Evolutionary conservation across 805 yeast genomes (phyloP), one percentile per base, ranked within the genome.

Genomic region (Yamadazyma insecticola): DNA sequence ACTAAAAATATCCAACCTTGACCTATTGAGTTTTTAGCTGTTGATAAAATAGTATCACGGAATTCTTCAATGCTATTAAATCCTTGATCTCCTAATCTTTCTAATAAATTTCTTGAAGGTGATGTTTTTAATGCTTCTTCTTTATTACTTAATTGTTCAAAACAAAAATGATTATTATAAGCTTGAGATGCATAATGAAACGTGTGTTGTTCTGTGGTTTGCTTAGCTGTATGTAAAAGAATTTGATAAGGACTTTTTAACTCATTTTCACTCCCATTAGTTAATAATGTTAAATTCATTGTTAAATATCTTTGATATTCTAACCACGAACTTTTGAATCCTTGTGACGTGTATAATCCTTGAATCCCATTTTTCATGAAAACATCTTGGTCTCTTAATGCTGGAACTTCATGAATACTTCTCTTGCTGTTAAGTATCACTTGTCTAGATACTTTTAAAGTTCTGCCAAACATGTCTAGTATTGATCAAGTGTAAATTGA

Each of bases 121-220:
- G 49, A 44, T 11, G 70, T 59, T 19, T 45, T 34, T 21, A 43
- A 29, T 5, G 70, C 69, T 24, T 45, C 51, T 4, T 48, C 33
- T 35, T 50, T 49, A 28, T 56, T 53, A 9, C 59, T 44, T 28
- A 80, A 60, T 48, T 82, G 83, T 54, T 81, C 76, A 50, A 88
- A 78, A 48, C 83, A 87, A 30, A 92, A 70, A 60, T 90, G 98
- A 63, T 92, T 92, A 61, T 88, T 89, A 63, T 84, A 90, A 2
- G 88, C 79, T 53, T 84, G 95, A 4, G 96, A 84, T 3, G 97
- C 97, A 50, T 72, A 76, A 60, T 89, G 92, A 69, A 81, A 89
- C n/a, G 75, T 57, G 33, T 75, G 74, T 20, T 88, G 79, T 46
- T 75, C 74, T 18, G 77, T 74, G 18, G 83, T 67, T 40, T 76